phyloP scores from a whole-genome alignment of 768 basidiomycete species.

The Suillus variegatus region DNA sequence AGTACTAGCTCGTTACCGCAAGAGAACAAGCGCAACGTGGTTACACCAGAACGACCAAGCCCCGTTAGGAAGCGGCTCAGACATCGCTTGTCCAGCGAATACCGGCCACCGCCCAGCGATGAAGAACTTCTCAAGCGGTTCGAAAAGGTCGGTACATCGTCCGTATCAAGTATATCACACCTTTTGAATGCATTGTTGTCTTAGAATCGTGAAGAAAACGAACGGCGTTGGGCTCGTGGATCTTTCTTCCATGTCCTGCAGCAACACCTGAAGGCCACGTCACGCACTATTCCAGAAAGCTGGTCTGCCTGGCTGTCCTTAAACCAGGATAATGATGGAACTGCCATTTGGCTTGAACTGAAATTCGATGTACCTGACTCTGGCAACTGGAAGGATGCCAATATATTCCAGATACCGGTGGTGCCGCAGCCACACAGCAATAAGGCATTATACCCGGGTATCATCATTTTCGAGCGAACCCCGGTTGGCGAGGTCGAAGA shows the following conservation, averaged over 20 bases:
- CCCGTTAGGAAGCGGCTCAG: constrained; percentile 32
- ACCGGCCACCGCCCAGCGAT: constrained; percentile 57
- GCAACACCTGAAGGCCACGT: constrained; percentile 40
- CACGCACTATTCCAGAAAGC: constrained; percentile 32
- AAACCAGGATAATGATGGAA: constrained; percentile 71
- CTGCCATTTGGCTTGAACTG: constrained; percentile 77
- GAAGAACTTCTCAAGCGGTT: constrained; percentile 65
- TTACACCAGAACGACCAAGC: constrained; percentile 21
- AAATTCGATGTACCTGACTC: constrained; percentile 73
- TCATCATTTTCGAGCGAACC: constrained; percentile 77
- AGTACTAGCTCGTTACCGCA: constrained; percentile 16
- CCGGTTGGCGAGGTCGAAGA: constrained; percentile 63
- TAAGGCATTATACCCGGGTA: constrained; percentile 50
- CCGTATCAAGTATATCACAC: constrained; percentile 8
- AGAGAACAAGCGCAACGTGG: constrained; percentile 27
- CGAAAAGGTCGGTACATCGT: constrained; percentile 54
- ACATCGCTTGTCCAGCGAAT: constrained; percentile 43
- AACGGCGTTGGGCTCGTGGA: constrained; percentile 71
- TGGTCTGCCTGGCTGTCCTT: constrained; percentile 78
- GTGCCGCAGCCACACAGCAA: constrained; percentile 21
- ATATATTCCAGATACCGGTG: constrained; percentile 62
- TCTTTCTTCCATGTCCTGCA: constrained; percentile 53
- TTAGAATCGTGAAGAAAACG: constrained; percentile 73
- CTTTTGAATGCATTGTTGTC: constrained; percentile 6
- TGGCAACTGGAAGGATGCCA: constrained; percentile 61